These are phyloP conservation scores for Amoebophrya sp. DNA, from an alignment of 169 alveolate genomes.

Conservation along the genomic window DNA sequence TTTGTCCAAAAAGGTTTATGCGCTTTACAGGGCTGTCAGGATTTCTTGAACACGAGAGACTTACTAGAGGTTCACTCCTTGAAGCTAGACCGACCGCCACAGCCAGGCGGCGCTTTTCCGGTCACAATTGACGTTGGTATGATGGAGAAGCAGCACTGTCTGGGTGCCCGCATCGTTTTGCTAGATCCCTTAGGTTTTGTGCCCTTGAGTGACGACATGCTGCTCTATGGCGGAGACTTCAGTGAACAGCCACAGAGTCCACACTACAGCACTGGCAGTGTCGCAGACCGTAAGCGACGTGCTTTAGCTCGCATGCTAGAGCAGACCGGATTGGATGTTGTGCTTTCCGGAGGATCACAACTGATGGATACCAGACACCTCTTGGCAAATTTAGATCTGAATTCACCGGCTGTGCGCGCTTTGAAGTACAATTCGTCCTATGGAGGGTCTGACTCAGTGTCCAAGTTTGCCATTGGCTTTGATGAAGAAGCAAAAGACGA, in stretches of 20 bases:
- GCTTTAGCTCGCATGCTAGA: too few relatives aligned
- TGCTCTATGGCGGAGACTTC: too few relatives aligned
- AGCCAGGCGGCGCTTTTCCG: neutral
- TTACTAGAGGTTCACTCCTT: neutral
- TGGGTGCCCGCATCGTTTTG: neutral
- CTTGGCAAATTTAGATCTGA: neutral
- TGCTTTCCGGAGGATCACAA: neutral
- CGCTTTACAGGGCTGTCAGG: neutral
- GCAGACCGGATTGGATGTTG: neutral
- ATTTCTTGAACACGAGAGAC: neutral
- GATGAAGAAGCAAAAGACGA: neutral
- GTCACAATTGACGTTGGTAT: neutral
- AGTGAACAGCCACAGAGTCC: too few relatives aligned
- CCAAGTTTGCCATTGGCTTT: neutral
- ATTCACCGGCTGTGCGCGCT: neutral
- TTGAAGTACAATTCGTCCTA: neutral
- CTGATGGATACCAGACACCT: neutral
- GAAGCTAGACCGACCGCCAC: neutral
- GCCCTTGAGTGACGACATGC: too few relatives aligned
- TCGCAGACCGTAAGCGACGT: too few relatives aligned
- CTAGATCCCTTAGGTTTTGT: neutral
- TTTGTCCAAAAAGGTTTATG: neutral
- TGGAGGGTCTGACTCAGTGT: neutral
- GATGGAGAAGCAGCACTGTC: conserved; percentile 24
- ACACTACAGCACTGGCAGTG: too few relatives aligned